Evolutionary conservation across 192 early-diverging fungal genomes (phyloP).

Genomic region (Chytriomyces sp.): DNA sequence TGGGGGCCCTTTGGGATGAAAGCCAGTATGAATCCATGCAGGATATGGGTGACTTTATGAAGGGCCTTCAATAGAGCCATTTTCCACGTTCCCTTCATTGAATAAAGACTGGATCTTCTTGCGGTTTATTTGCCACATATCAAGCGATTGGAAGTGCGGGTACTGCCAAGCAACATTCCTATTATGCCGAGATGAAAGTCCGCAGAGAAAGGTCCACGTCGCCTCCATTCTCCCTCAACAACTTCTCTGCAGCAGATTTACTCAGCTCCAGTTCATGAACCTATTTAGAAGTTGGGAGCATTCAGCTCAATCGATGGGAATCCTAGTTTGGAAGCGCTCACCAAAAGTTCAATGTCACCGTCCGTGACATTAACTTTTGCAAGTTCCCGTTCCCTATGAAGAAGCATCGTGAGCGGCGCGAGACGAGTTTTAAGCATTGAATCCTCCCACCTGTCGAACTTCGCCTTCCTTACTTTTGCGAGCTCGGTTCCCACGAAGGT

Average conservation of each 20-base stretch:
- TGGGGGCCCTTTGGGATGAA: conserved; percentile 91
- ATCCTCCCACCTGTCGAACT: not conserved
- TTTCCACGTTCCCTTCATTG: not conserved
- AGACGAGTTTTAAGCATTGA: not conserved
- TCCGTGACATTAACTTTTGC: not conserved
- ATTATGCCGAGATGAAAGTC: conserved; percentile 15
- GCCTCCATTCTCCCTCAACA: conserved; percentile 19
- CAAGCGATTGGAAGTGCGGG: too few species aligned
- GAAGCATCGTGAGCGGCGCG: not conserved
- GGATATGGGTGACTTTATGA: conserved; percentile 22
- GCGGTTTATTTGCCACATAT: not conserved
- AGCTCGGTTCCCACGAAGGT: not conserved
- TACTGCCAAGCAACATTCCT: too few species aligned
- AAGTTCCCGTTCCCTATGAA: conserved; percentile 20
- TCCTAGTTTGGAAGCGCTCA: too few species aligned
- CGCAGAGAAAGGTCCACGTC: conserved; percentile 1
- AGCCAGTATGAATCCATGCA: conserved; percentile 58
- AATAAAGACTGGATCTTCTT: not conserved
- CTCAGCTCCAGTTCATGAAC: conserved; percentile 21
- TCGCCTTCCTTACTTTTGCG: not conserved
- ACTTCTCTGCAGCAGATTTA: conserved; percentile 19
- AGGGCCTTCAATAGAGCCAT: not conserved
- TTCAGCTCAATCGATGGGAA: too few species aligned
- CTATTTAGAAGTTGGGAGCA: too few species aligned
- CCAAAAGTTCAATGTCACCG: conserved; percentile 15